Conservation (phyloP, 176 grass and related monocot species). For the Cenchrus fungigraminus region DNA sequence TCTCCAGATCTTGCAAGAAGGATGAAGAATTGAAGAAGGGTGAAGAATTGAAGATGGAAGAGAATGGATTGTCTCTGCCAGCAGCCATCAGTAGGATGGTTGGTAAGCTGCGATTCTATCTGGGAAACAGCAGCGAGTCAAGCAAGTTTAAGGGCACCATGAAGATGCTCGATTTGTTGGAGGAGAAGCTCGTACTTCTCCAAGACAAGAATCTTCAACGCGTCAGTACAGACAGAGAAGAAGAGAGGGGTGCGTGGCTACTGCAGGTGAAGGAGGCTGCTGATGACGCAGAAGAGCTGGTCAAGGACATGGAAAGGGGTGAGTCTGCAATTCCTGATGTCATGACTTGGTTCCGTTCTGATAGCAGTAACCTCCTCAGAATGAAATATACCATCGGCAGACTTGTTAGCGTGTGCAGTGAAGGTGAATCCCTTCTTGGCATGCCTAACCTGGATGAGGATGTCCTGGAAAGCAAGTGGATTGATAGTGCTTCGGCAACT, state of each 20-base stretch:
- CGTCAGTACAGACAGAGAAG: background rate
- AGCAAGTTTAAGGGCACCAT: conserved; percentile 7
- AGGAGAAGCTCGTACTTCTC: conserved; percentile 7
- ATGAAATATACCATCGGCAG: conserved; percentile 16
- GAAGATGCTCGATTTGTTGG: conserved; percentile 28
- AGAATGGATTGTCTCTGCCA: background rate
- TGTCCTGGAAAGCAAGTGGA: background rate
- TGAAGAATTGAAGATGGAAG: background rate
- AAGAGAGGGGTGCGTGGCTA: conserved; percentile 2
- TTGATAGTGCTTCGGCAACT: background rate
- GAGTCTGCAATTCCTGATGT: conserved; percentile 13
- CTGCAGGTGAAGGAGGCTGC: conserved; percentile 9
- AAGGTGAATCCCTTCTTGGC: conserved; percentile 21
- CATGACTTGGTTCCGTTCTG: background rate
- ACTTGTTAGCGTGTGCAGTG: conserved; percentile 6
- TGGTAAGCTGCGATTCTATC: background rate
- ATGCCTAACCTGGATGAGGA: background rate
- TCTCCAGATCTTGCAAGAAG: background rate
- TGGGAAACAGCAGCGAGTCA: background rate
- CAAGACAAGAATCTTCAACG: background rate
- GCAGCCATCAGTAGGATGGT: background rate
- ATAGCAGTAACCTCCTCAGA: conserved; percentile 1
- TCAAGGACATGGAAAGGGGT: conserved; percentile 23
- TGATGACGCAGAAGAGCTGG: conserved; percentile 2
- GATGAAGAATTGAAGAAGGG: background rate